Conservation (phyloP, 2,329 filamentous ascomycete species). For the Diaporthe sp. region DNA sequence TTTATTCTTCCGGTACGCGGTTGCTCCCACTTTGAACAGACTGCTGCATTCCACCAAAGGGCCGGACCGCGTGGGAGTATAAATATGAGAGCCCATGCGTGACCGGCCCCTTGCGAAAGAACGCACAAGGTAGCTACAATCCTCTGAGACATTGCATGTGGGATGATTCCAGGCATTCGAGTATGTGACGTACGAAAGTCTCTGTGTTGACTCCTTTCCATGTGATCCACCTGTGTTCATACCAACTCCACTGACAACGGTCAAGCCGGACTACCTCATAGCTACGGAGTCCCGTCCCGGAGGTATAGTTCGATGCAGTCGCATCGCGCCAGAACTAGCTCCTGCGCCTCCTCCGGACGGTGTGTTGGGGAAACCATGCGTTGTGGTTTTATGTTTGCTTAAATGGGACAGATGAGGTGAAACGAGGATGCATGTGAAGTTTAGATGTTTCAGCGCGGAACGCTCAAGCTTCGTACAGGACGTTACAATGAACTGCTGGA, state of each 20-base stretch:
- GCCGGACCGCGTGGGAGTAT: neutral
- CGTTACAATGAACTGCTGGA: no score
- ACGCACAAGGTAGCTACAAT: neutral
- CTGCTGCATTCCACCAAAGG: rapidly evolving
- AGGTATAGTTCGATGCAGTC: neutral
- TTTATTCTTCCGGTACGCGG: no score
- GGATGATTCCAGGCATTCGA: neutral
- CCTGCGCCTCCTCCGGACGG: neutral
- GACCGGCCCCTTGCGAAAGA: neutral
- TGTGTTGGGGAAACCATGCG: neutral
- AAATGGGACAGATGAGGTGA: neutral
- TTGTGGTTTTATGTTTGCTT: neutral
- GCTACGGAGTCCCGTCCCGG: constrained; percentile 8
- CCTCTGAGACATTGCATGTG: neutral
- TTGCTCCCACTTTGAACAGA: neutral
- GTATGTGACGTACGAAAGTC: neutral
- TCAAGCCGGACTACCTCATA: neutral
- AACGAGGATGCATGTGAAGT: neutral
- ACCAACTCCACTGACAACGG: neutral
- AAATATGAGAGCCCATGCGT: neutral
- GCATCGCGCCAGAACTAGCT: neutral
- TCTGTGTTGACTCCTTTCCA: neutral
- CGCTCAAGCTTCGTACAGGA: neutral
- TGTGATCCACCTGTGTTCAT: no score
- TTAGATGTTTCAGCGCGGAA: constrained; percentile 7